Evolutionary conservation across 2,329 filamentous ascomycete genomes (phyloP), one percentile per base, ranked within the genome.

Genomic region (Sporothrix pseudoabietina): DNA sequence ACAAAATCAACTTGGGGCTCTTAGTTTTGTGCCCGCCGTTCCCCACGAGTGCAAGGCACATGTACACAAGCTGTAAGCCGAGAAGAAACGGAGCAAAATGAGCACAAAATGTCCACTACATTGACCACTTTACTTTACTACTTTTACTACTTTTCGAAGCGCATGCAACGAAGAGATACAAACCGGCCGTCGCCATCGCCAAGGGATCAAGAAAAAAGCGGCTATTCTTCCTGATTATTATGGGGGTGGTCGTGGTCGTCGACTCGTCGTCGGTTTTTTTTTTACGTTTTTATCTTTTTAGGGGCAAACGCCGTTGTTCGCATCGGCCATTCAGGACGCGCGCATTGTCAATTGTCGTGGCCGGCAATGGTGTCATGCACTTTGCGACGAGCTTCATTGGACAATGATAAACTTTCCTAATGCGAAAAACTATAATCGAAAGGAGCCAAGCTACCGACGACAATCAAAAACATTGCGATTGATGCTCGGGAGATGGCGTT

Each of bases 271-370:
- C 22, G 22, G 10, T 54, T 54, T 69, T 57, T 41, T 26, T 65
- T 44, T 12, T 14, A 49, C 44, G 44, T 66, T 49, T 30, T 22
- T 54, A 57, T 65, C 55, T 71, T 49, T 30, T 22, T 71, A 39
- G 10, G 61, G 49, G 19, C 52, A 19, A 8, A 44, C 19, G 26
- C 39, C 26, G 39, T 19, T 8, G 1, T 9, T 19, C 12, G 14
- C 55, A 35, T 71, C 30, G 54, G n/a, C 73, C 73, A 74, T 69
- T 72, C 73, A 74, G 52, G 63, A 52, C 16, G 39, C 54, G 26
- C 63, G 39, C 70, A 74, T 74, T 74, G 70, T 44, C 69, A 74
- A 74, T 71, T 8, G 32, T 35, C 35, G 26, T 26, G 12, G 14
- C 14, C 10, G 55, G n/a, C 32, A 69, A 49, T 69, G 54, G 73